phyloP scores from a whole-genome alignment of 1,139 yeast species.

The Yamadazyma taylorii region DNA sequence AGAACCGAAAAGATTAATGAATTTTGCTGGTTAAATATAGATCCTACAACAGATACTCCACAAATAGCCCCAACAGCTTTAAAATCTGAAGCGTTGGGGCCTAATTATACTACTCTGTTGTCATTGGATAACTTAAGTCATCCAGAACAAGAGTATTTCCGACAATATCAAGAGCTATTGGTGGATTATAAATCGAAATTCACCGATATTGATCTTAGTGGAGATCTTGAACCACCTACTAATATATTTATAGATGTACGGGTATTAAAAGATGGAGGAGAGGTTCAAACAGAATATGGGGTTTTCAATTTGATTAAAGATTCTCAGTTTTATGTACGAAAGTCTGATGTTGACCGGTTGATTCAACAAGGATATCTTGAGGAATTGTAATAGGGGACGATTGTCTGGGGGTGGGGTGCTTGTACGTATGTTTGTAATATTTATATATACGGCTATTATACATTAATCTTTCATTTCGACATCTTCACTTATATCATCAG shows the following conservation, averaged over 20 bases:
- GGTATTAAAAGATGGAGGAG: constrained; percentile 93
- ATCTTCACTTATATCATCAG: constrained; percentile 15
- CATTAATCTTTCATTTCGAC: constrained; percentile 12
- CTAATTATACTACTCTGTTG: constrained; percentile 33
- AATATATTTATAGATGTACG: constrained; percentile 93
- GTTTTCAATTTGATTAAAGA: constrained; percentile 93
- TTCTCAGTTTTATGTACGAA: constrained; percentile 91
- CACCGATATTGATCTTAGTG: constrained; percentile 85
- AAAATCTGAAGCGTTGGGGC: constrained; percentile 12
- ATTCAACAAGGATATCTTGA: constrained; percentile 94
- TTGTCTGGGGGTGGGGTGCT: too few species aligned
- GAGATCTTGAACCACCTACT: constrained; percentile 84
- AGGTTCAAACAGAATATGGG: constrained; percentile 96
- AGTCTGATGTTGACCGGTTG: constrained; percentile 88
- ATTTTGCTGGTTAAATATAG: constrained; percentile 65
- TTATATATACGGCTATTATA: too few species aligned
- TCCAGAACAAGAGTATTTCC: constrained; percentile 76
- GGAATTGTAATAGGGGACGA: too few species aligned
- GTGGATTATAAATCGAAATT: constrained; percentile 77
- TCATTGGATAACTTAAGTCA: constrained; percentile 61
- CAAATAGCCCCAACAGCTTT: constrained; percentile 6
- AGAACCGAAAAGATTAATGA: constrained; percentile 69
- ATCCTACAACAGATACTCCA: constrained; percentile 28
- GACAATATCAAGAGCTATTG: constrained; percentile 67
- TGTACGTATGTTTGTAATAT: too few species aligned